Conservation (phyloP, 2,329 filamentous ascomycete species). For the Macrophomina tecta region DNA sequence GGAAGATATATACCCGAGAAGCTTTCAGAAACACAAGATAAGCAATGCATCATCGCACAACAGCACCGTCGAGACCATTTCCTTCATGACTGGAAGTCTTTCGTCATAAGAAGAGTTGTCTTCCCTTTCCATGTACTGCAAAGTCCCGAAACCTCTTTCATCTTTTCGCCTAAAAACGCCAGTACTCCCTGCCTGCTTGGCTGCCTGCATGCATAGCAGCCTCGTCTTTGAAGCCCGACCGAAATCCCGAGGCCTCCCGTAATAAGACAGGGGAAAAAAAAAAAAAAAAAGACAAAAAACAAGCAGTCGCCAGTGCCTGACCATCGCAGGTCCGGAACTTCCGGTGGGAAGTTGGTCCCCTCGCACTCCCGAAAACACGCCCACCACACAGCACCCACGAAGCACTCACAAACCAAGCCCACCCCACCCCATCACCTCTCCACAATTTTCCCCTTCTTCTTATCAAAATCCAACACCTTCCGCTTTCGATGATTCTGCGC, state of each 20-base stretch:
- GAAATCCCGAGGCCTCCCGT: neutral
- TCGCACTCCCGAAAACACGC: too few relatives aligned
- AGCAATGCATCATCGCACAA: neutral
- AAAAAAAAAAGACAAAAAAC: neutral
- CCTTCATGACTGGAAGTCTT: neutral
- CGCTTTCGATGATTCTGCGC: constrained; percentile 55
- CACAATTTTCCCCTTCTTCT: constrained; percentile 31
- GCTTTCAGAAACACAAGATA: neutral
- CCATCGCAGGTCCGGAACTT: too few relatives aligned
- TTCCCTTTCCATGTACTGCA: neutral
- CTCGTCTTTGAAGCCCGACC: neutral
- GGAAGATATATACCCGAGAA: constrained; percentile 17
- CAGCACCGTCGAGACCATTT: neutral
- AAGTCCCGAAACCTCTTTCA: neutral
- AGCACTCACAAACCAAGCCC: too few relatives aligned
- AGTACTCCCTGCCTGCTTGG: constrained; percentile 6
- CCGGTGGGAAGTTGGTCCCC: too few relatives aligned
- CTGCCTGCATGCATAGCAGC: neutral
- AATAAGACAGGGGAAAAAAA: neutral
- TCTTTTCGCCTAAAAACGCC: constrained; percentile 8
- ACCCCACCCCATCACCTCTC: neutral
- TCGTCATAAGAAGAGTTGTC: neutral
- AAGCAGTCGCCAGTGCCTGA: neutral
- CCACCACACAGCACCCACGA: too few relatives aligned
- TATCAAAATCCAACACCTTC: constrained; percentile 51